Evolutionary conservation across 73 alveolate genomes (phyloP).

Genomic region (Paraurostyla sp.): DNA sequence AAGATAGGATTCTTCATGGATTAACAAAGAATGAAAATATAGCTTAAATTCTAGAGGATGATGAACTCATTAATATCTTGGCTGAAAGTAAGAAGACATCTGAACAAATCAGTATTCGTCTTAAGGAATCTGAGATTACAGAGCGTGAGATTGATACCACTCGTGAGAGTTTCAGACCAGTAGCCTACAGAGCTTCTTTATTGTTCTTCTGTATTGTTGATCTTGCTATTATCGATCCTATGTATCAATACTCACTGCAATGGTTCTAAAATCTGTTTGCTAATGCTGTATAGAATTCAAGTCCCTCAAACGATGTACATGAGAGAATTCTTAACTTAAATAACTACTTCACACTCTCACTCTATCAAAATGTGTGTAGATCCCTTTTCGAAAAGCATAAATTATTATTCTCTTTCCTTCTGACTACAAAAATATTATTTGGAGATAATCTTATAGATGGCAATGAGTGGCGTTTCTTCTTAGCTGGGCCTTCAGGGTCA

Average conservation of each 20-base stretch:
- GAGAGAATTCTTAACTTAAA: slow-evolving; percentile 92
- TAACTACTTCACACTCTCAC: slow-evolving; percentile 79
- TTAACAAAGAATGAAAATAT: slow-evolving; percentile 88
- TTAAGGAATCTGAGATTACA: slow-evolving; percentile 97
- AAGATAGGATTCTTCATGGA: slow-evolving; percentile 93
- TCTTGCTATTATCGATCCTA: slow-evolving; percentile 93
- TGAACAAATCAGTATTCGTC: slow-evolving; percentile 93
- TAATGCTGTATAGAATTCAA: slow-evolving; percentile 88
- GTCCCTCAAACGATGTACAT: slow-evolving; percentile 86
- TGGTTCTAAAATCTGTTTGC: slow-evolving; percentile 95
- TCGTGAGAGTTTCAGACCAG: slow-evolving; percentile 98
- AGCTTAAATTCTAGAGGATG: slow-evolving; percentile 93
- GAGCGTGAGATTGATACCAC: slow-evolving; percentile 97
- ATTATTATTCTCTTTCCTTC: slow-evolving; percentile 96
- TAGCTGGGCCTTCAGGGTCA: slow-evolving; percentile 97
- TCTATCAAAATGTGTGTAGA: slow-evolving; percentile 88
- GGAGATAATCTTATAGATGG: slow-evolving; percentile 84
- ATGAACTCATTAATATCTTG: slow-evolving; percentile 92
- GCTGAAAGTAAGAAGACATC: slow-evolving; percentile 96
- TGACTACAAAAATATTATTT: slow-evolving; percentile 92
- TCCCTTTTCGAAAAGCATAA: slow-evolving; percentile 99
- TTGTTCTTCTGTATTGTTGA: slow-evolving; percentile 97
- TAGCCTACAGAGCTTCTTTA: slow-evolving; percentile 98
- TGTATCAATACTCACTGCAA: slow-evolving; percentile 96
- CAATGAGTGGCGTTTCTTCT: slow-evolving; percentile 87